A percentile compares a stretch with the other conserved stretches of the same genome.
phyloP scores from a whole-genome alignment of 768 basidiomycete genomes.

The Russula ochroleuca region DNA sequence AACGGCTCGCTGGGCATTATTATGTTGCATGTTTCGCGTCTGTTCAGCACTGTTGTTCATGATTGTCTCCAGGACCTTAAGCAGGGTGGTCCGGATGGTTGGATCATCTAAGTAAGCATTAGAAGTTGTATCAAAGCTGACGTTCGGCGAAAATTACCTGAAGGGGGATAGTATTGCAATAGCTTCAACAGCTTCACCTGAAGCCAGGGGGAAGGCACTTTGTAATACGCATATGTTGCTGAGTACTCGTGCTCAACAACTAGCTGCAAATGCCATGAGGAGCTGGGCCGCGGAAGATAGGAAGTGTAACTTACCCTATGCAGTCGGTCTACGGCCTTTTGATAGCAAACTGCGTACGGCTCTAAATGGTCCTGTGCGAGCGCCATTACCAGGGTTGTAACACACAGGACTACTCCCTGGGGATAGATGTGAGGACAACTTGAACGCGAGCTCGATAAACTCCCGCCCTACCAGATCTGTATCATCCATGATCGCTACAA shows the following conservation, averaged over 20 bases:
- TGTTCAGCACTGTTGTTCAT: constrained; percentile 91
- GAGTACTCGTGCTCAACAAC: constrained; percentile 88
- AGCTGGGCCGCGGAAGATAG: background rate
- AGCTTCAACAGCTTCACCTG: constrained; percentile 93
- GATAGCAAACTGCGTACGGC: constrained; percentile 87
- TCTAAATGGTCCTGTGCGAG: constrained; percentile 92
- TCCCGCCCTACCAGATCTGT: constrained; percentile 60
- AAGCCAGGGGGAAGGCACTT: constrained; percentile 95
- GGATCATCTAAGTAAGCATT: constrained; percentile 63
- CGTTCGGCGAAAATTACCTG: constrained; percentile 52
- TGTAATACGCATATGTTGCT: constrained; percentile 92
- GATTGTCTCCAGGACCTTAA: constrained; percentile 80
- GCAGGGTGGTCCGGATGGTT: constrained; percentile 67
- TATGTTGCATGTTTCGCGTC: constrained; percentile 93
- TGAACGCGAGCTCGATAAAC: background rate
- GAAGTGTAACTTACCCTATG: constrained; percentile 52
- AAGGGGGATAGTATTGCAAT: constrained; percentile 92
- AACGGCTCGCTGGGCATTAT: constrained; percentile 97
- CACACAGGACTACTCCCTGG: constrained; percentile 91
- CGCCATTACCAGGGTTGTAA: constrained; percentile 89
- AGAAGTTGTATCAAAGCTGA: background rate
- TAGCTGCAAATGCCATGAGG: constrained; percentile 47
- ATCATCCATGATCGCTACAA: constrained; percentile 95
- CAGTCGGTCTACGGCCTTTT: constrained; percentile 88
- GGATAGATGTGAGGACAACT: background rate